Base-by-base conservation (phyloP, 495 filamentous ascomycete genomes). In the Podospora conica region DNA sequence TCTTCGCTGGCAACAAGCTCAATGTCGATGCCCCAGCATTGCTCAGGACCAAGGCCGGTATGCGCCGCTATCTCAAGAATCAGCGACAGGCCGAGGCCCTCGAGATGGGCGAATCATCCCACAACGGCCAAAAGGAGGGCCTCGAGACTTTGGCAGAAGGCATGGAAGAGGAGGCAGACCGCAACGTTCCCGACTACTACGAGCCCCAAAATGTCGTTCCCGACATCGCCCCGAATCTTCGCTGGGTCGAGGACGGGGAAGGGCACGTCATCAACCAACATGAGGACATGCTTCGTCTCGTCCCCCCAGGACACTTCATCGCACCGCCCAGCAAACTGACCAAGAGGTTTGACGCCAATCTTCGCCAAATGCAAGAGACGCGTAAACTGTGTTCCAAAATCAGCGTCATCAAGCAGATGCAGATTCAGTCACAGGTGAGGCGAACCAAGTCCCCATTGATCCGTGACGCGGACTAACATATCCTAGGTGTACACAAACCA, bases 391-490 rank as follows among this genome's bases (percentile, higher is more conserved):
- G 91, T 74, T 93, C 92, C 3, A 98, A 98, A 76, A 93, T 98
- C 73, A 88, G 91, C 28, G 90, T 99, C 65, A 93, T 99, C 74
- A 99, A 98, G 82, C 95, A 99, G 80, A 99, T 99, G 95, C 96
- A 98, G 75, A 82, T 97, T 29, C 96, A 99, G 73, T 90, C 93
- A 56, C 95, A 97, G 86, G 93, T 93, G 87, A 69, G 81, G 69
- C 58, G 60, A 11, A 53, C 9, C 12, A 7, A n/a, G 9, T 9
- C 12, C 18, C 20, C 2, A 33, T 8, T 53, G 33, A 3, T 27
- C 3, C 60, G 27, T 33, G 11, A 10, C 28, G 24, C 18, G 66
- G 57, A 64, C 69, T 70, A 56, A 74, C 65, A 18, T 40, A 10
- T 0, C 31, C 59, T 70, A 96, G 92, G 92, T 96, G 81, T 98